Conservation (phyloP, 2,329 filamentous ascomycete genomes). For the Aspergillus calidoustus region DNA sequence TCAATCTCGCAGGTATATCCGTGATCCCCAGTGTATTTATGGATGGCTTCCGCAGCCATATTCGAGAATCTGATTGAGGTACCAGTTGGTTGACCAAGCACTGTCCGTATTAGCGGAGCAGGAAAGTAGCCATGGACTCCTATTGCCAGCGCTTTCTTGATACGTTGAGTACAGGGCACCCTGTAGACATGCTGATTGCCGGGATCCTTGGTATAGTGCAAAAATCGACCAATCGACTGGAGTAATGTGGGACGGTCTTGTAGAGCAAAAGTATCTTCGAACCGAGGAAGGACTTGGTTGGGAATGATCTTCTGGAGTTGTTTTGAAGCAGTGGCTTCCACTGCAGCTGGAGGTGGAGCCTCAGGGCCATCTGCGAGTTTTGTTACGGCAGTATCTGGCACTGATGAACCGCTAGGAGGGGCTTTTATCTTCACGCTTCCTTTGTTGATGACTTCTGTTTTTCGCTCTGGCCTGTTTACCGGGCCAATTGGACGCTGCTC, state of each 20-base stretch:
- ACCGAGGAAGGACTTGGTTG: constrained; percentile 55
- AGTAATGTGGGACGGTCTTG: constrained; percentile 65
- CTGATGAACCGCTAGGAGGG: constrained; percentile 27
- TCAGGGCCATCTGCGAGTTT: constrained; percentile 24
- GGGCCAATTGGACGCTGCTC: constrained; percentile 25
- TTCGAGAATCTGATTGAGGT: constrained; percentile 94
- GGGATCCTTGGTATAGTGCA: constrained; percentile 59
- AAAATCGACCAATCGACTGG: constrained; percentile 54
- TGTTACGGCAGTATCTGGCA: constrained; percentile 29
- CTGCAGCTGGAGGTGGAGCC: constrained; percentile 28
- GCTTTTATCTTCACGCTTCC: constrained; percentile 37
- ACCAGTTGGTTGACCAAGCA: constrained; percentile 92
- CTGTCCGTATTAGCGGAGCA: constrained; percentile 80
- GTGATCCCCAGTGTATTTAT: constrained; percentile 76
- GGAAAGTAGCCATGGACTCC: constrained; percentile 95
- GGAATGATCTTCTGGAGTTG: constrained; percentile 43
- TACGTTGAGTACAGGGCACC: constrained; percentile 68
- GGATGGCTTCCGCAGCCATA: constrained; percentile 81
- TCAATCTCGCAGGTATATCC: constrained; percentile 82
- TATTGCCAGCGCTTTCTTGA: constrained; percentile 88
- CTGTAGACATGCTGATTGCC: constrained; percentile 73
- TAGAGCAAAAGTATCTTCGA: constrained; percentile 51
- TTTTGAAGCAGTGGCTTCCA: constrained; percentile 41
- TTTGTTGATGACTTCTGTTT: constrained; percentile 34
- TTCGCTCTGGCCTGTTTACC: constrained; percentile 28